Conservation (phyloP, 169 alveolate genomes). For the Cryptosporidium ryanae region DNA sequence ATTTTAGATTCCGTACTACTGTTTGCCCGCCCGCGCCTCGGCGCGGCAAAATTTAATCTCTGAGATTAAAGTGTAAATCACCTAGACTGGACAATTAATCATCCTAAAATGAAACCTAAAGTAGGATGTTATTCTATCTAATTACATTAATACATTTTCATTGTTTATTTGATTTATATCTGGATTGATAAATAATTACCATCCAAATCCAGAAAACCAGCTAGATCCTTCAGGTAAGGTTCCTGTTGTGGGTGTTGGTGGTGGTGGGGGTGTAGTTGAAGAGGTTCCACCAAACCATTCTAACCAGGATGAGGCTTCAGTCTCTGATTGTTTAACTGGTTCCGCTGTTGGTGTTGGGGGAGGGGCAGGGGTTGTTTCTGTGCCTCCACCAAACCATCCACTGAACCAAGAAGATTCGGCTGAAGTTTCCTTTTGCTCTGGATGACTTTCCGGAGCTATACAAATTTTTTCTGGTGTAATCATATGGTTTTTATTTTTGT, state of each 20-base stretch:
- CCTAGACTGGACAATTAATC: too few relatives aligned
- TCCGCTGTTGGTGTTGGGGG: slow-evolving; percentile 27
- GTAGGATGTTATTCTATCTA: too few relatives aligned
- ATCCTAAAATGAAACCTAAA: too few relatives aligned
- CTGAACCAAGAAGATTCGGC: slow-evolving; percentile 67
- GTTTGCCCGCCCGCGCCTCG: slow-evolving; percentile 36
- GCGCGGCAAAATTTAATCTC: slow-evolving; percentile 31
- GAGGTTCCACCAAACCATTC: slow-evolving; percentile 43
- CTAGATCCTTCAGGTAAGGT: slow-evolving; percentile 17
- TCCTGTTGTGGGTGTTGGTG: slow-evolving; percentile 55
- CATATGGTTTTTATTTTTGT: neutral
- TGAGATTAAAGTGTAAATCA: neutral
- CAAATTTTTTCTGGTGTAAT: neutral
- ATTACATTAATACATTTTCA: too few relatives aligned
- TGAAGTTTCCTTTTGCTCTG: neutral
- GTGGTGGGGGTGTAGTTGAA: slow-evolving; percentile 39
- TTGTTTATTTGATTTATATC: too few relatives aligned
- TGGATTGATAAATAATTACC: slow-evolving; percentile 3
- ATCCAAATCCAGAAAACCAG: slow-evolving; percentile 71
- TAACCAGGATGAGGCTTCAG: slow-evolving; percentile 39
- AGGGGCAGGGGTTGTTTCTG: slow-evolving; percentile 69
- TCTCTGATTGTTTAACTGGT: neutral
- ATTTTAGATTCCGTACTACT: slow-evolving; percentile 64
- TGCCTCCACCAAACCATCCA: slow-evolving; percentile 41
- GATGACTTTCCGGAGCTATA: neutral